phyloP scores from a whole-genome alignment of 306 rosid genomes.

The Vachellia collinsii region DNA sequence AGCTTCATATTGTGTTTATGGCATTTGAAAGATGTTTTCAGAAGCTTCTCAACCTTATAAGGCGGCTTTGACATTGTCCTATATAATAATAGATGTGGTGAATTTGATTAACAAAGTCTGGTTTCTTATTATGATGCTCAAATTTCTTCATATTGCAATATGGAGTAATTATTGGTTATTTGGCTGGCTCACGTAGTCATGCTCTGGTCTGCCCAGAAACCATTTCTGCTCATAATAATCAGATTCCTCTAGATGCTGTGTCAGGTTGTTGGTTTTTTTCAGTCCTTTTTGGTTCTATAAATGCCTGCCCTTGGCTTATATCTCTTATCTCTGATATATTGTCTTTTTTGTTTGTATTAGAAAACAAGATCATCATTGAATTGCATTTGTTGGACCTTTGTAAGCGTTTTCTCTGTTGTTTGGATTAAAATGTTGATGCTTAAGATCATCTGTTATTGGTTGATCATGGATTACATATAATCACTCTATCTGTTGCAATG shows the following conservation, averaged over 20 bases:
- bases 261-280: too few relatives aligned
- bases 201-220: background rate
- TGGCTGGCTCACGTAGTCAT: background rate
- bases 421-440: background rate
- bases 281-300: too few relatives aligned
- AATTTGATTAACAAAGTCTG: background rate
- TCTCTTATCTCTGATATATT: background rate
- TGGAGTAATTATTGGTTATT: background rate
- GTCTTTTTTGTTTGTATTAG: background rate
- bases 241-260: too few relatives aligned
- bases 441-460: background rate
- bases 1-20: background rate
- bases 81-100: background rate
- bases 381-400: conserved; percentile 2
- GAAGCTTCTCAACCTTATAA: background rate
- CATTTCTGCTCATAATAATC: background rate
- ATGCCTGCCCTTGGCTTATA: conserved; percentile 9
- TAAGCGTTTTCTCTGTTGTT: background rate
- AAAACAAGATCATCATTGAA: conserved; percentile 5
- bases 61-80: background rate
- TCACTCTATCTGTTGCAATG: conserved; percentile 20
- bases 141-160: background rate
- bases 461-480: conserved; percentile 4
- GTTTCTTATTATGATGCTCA: conserved; percentile 5
- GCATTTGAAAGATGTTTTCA: background rate